Evolutionary conservation across 2,329 filamentous ascomycete species (phyloP).

Genomic region (Colletotrichum camelliae): DNA sequence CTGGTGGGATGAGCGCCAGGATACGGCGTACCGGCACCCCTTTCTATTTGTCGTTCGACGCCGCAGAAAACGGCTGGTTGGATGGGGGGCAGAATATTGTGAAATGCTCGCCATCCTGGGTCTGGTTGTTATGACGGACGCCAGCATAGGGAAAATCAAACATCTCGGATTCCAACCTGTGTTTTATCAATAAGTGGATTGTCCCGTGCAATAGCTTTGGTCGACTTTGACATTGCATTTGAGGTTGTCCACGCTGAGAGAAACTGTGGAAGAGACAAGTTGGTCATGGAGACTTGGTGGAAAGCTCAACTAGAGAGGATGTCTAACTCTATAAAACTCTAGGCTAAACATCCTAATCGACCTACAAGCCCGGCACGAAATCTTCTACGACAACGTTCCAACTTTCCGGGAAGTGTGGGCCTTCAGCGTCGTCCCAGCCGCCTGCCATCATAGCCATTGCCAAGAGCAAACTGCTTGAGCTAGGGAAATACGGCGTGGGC

Average conservation of each 20-base stretch:
- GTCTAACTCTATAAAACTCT: neutral
- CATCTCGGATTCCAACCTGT: neutral
- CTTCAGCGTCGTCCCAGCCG: constrained; percentile 58
- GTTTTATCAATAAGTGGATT: neutral
- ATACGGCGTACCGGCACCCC: neutral
- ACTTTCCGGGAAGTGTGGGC: constrained; percentile 48
- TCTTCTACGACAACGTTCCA: constrained; percentile 56
- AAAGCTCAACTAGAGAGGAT: neutral
- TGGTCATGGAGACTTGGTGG: neutral
- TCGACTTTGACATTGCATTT: neutral
- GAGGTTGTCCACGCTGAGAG: neutral
- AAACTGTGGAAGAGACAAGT: neutral
- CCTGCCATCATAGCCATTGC: constrained; percentile 63
- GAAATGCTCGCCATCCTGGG: constrained; percentile 53
- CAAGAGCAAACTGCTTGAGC: constrained; percentile 52
- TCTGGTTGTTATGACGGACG: constrained; percentile 3
- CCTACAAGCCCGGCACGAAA: constrained; percentile 34
- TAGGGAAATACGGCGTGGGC: constrained; percentile 63
- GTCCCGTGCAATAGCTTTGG: neutral
- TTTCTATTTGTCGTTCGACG: neutral
- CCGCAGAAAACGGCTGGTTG: constrained; percentile 24
- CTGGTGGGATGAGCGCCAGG: neutral
- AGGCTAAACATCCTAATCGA: neutral
- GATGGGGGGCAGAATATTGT: constrained; percentile 64
- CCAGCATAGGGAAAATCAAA: constrained; percentile 15